Evolutionary conservation across 202 grass and related monocot species (phyloP), one percentile per base, ranked within the genome.

Genomic region (Alloteropsis angusta): DNA sequence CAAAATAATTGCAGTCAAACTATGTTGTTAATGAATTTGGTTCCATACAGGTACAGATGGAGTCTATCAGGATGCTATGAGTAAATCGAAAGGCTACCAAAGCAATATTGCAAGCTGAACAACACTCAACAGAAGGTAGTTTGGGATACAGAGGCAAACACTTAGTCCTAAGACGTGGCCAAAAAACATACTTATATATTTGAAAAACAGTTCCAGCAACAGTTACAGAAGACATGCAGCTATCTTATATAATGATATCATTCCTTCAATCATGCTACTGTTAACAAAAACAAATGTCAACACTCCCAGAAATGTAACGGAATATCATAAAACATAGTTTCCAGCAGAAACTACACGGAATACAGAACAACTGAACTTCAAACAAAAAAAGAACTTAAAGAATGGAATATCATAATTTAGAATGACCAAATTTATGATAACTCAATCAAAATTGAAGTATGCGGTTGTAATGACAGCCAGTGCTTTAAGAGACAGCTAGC

Each of bases 21-120:
- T 25, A 25, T 81, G n/a, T 32, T 34, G 9, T 52, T 54, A 1
- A 34, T 19, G 4, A 15, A 21, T 70, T 48, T 53, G 26, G 1
- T 86, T 76, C 71, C 36, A 12, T 54, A 63, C 46, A 63, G 71
- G 9, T 63, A 44, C 66, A 73, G 19, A 38, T 54, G 45, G 28
- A 72, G 50, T 8, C 4, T 36, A 57, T n/a, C 41, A 60, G 43
- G 18, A 37, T 21, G 14, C 38, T 60, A 57, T 43, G 22, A 73
- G 65, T 6, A 66, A 32, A 77, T n/a, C 7, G 16, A 35, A 57
- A 36, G 67, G 66, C 13, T 74, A 52, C 18, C 34, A 4, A 3
- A 72, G 18, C 32, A 53, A 70, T 45, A 67, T 30, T 69, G 65
- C 42, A 19, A 36, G 44, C 7, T 36, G 26, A 35, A 71, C 16